Evolutionary conservation across 495 filamentous ascomycete species (phyloP).

Genomic region (Pyronema domesticum): DNA sequence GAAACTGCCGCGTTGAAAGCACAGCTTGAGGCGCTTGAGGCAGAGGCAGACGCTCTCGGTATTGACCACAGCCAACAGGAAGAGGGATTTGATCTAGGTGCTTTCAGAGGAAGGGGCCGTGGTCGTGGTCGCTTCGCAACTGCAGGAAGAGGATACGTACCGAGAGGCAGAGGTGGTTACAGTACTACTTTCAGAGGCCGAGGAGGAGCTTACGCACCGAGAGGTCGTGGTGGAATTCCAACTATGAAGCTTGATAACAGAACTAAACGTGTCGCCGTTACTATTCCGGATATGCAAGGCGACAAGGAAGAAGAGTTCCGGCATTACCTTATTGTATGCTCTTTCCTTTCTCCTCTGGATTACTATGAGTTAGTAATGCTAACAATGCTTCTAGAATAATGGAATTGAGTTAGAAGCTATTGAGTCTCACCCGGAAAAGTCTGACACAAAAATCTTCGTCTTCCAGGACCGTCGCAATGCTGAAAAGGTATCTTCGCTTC

Average conservation of each 20-base stretch:
- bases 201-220: conserved; percentile 28
- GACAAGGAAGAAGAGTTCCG: conserved; percentile 69
- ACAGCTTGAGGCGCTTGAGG: conserved; percentile 65
- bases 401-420: conserved; percentile 63
- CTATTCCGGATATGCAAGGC: conserved; percentile 46
- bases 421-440: conserved; percentile 40
- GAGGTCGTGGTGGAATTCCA: conserved; percentile 32
- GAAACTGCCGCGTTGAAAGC: conserved; percentile 50
- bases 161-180: conserved; percentile 35
- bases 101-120: conserved; percentile 27
- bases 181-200: conserved; percentile 28
- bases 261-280: conserved; percentile 56
- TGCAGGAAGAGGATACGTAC: conserved; percentile 41
- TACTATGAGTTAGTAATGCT: conserved; percentile 3
- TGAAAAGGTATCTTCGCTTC: conserved; percentile 36
- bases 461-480: conserved; percentile 85
- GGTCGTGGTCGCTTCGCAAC: conserved; percentile 39
- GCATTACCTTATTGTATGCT: conserved; percentile 68
- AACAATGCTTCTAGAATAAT: conserved; percentile 40
- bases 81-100: conserved; percentile 20
- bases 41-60: conserved; percentile 65
- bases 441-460: conserved; percentile 45
- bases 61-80: conserved; percentile 39
- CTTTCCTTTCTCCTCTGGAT: background rate
- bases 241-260: conserved; percentile 76